Conservation (phyloP, 2,329 filamentous ascomycete species). For the Pseudopithomyces chartarum region DNA sequence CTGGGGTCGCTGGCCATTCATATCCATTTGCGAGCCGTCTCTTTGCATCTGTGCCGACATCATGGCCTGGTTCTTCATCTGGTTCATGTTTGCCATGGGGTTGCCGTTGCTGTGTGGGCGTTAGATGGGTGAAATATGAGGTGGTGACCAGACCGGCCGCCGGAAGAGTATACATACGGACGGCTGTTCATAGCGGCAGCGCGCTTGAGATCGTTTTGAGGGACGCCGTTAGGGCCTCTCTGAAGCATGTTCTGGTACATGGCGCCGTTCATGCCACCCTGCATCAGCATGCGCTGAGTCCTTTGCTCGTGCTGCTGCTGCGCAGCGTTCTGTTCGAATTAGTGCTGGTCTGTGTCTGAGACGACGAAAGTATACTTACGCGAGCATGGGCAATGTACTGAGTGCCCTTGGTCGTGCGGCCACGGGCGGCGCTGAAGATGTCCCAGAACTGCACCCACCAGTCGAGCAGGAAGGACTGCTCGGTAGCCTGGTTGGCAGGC, state of each 20-base stretch:
- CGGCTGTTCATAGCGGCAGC: conserved; percentile 80
- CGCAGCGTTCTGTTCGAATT: conserved; percentile 62
- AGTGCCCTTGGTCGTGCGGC: conserved; percentile 51
- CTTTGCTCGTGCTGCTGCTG: conserved; percentile 69
- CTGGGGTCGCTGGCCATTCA: conserved; percentile 74
- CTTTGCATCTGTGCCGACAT: conserved; percentile 81
- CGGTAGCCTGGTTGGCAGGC: conserved; percentile 62
- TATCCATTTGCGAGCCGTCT: conserved; percentile 85
- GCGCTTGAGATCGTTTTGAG: conserved; percentile 69
- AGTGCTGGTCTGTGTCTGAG: conserved; percentile 8
- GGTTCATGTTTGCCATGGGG: conserved; percentile 69
- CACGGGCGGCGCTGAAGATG: conserved; percentile 76
- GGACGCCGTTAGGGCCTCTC: conserved; percentile 66
- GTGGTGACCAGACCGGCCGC: neutral
- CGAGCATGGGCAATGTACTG: conserved; percentile 84
- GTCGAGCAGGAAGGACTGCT: conserved; percentile 88
- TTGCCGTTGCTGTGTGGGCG: conserved; percentile 27
- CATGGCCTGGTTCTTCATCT: conserved; percentile 58
- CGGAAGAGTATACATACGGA: conserved; percentile 58
- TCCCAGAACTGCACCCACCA: conserved; percentile 99
- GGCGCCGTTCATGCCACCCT: conserved; percentile 60
- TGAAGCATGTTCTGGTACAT: conserved; percentile 68
- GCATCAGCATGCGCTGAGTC: conserved; percentile 75
- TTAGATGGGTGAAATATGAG: neutral
- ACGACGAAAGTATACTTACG: conserved; percentile 58